These are phyloP conservation scores for Quercus tomentella DNA, from an alignment of 331 rosid species.

Conservation along the genomic window DNA sequence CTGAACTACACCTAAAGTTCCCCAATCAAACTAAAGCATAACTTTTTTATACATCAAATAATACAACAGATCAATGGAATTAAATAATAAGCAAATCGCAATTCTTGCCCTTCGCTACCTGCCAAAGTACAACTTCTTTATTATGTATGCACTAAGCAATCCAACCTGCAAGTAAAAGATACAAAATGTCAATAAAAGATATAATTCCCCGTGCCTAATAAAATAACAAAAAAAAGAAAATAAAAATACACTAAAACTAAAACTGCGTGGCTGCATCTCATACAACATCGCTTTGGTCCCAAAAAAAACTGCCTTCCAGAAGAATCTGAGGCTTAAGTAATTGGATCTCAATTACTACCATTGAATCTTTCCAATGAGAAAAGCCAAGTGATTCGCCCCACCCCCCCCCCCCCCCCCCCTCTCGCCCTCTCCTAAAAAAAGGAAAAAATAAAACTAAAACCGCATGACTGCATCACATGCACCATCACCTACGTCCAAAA, in stretches of 20 bases:
- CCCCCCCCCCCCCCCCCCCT: no score
- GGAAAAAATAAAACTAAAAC: neutral
- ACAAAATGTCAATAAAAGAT: neutral
- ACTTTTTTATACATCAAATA: neutral
- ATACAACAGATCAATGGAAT: neutral
- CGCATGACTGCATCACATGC: neutral
- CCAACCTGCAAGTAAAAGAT: constrained; percentile 48
- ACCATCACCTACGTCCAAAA: neutral
- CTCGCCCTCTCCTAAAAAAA: no score
- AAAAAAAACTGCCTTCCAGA: neutral
- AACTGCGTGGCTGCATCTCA: neutral
- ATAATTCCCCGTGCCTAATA: neutral
- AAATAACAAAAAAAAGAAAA: no score
- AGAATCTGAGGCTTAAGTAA: no score
- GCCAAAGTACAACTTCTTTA: constrained; percentile 54
- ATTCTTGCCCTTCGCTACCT: constrained; percentile 31
- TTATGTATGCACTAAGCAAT: constrained; percentile 49
- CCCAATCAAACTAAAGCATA: neutral
- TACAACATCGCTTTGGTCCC: neutral
- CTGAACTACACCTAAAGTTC: neutral
- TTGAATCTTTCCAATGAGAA: no score
- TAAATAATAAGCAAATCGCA: neutral
- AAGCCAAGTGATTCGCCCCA: no score
- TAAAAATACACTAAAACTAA: no score
- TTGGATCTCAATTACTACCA: neutral